A percentile compares a stretch with the other conserved stretches of the same genome.
These are phyloP conservation scores for Ruellia speciosa DNA, from an alignment of 305 asterid species.

Conservation along the genomic window DNA sequence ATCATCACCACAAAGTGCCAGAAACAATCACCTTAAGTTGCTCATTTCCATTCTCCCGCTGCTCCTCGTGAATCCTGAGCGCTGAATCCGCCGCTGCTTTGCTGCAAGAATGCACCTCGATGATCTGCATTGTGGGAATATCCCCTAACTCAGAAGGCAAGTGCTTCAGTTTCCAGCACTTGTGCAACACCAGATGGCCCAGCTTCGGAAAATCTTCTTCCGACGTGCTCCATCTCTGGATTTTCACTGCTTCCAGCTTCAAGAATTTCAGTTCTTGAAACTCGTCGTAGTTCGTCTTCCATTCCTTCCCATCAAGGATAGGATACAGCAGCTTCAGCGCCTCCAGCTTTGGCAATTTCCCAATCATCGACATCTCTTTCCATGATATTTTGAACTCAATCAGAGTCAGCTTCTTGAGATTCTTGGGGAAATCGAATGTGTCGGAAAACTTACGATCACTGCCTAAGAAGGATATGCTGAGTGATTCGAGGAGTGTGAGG, in stretches of 20 bases:
- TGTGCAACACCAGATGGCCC: background rate
- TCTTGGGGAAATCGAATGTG: conserved; percentile 6
- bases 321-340: conserved; percentile 18
- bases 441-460: background rate
- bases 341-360: conserved; percentile 23
- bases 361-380: conserved; percentile 16
- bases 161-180: conserved; percentile 2
- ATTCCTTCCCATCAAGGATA: conserved; percentile 20
- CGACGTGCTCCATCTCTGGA: conserved; percentile 1
- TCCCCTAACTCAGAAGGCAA: background rate
- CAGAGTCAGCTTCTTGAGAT: conserved; percentile 18
- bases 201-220: background rate
- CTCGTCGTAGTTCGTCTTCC: conserved; percentile 6
- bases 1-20: no score
- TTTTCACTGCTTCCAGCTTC: background rate
- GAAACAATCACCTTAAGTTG: no score
- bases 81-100: background rate
- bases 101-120: background rate
- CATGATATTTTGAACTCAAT: conserved; percentile 1
- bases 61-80: background rate
- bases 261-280: background rate
- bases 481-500: conserved; percentile 20
- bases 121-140: background rate
- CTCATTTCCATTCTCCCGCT: background rate
- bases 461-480: conserved; percentile 5